Evolutionary conservation across 2,329 filamentous ascomycete genomes (phyloP), one percentile per base, ranked within the genome.

Genomic region (Pseudovirgaria hyperparasitica): DNA sequence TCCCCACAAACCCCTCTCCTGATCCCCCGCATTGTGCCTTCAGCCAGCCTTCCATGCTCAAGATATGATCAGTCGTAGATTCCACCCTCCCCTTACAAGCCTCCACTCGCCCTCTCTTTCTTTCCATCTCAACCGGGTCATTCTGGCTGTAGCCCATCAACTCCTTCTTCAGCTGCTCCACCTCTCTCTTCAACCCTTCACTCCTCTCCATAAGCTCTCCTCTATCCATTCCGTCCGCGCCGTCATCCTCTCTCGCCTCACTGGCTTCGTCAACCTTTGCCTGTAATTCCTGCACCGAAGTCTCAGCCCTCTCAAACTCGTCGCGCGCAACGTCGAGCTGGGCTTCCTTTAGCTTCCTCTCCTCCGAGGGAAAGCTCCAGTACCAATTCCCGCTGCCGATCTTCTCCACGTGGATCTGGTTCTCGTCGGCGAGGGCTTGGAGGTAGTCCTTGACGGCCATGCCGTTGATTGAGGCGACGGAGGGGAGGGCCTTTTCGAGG

Each of bases 361-460:
- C 68, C 28, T 76, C 70, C 16, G 63, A 70, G 11, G 53, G 58
- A 45, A 78, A 79, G 36, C 63, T 67, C 75, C 75, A 80, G 53
- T 78, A 79, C 74, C 74, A 80, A 46, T 79, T 79, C 16, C 72
- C 73, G 36, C 63, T 74, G 22, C 74, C 75, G 40, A 80, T 79
- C 49, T 78, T 79, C 54, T 79, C 74, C 16, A 76, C 67, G 11
- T 64, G 63, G 34, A 79, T 66, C 39, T 66, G 63, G 40, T 60
- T 61, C 30, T 79, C 75, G 40, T 77, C 71, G 6, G 60, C 55
- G 12, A 79, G 61, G 4, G 63, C 57, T 45, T 76, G 71, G 11
- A 79, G 55, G 42, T 72, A 76, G 41, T 79, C 75, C 49, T 76
- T 76, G 23, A 75, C 70, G 43, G 74, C 70, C 63, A 78, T 76